Evolutionary conservation across 805 yeast species (phyloP).

Genomic region (Monosporozyma aquatica): DNA sequence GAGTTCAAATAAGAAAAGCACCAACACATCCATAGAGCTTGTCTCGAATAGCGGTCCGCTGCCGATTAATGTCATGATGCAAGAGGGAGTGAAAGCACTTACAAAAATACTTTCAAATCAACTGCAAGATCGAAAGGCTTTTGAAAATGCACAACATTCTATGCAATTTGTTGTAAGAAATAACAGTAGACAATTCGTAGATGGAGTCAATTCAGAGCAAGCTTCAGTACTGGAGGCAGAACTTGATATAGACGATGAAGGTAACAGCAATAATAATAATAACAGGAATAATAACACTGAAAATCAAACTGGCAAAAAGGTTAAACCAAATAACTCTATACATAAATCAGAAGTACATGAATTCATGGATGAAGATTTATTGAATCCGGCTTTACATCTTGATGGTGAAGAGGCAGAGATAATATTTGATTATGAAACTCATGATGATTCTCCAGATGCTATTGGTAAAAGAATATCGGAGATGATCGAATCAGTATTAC

Average conservation of each 20-base stretch:
- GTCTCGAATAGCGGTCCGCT: slow-evolving; percentile 24
- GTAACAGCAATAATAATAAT: not conserved
- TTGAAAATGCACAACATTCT: slow-evolving; percentile 13
- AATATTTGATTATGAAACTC: slow-evolving; percentile 26
- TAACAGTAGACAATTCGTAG: not conserved
- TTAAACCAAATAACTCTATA: not conserved
- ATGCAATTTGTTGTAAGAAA: slow-evolving; percentile 21
- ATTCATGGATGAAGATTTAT: slow-evolving; percentile 11
- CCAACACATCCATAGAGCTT: slow-evolving; percentile 17
- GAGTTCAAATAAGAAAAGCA: not conserved
- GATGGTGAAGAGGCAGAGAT: slow-evolving; percentile 25
- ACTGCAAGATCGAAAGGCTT: slow-evolving; percentile 19
- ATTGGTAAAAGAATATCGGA: slow-evolving; percentile 23
- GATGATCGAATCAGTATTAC: slow-evolving; percentile 25
- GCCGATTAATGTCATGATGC: slow-evolving; percentile 29
- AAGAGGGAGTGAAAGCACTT: slow-evolving; percentile 29
- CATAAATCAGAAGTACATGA: slow-evolving; percentile 4
- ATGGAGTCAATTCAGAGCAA: not conserved
- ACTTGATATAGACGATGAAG: slow-evolving; percentile 5
- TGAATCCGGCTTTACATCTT: slow-evolving; percentile 22
- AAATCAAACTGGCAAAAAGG: not conserved
- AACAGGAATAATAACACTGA: not conserved
- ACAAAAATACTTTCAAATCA: slow-evolving; percentile 25
- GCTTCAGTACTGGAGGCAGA: not conserved
- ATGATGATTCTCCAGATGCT: slow-evolving; percentile 20